A percentile compares a stretch with the other conserved stretches of the same genome.
phyloP scores from a whole-genome alignment of 345 rosid genomes.

The Populus deltoides region DNA sequence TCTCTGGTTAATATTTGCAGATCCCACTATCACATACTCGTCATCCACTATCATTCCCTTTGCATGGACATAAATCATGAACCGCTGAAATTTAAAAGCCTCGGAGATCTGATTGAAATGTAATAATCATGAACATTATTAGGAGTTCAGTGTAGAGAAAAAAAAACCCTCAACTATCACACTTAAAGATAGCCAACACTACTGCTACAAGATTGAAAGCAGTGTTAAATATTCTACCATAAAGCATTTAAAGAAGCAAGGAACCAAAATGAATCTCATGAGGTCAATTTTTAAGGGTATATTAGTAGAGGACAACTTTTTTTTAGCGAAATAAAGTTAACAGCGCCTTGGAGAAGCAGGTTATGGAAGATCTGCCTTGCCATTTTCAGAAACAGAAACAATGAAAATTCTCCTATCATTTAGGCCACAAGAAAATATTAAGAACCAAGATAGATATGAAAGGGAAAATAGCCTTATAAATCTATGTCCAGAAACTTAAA shows the following conservation, averaged over 20 bases:
- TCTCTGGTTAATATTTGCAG: constrained; percentile 95
- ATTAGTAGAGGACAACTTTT: not conserved
- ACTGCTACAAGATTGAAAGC: not conserved
- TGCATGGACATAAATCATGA: constrained; percentile 92
- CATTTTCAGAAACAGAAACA: not conserved
- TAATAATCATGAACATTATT: not conserved
- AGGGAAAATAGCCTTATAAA: not conserved
- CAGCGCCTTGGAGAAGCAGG: not conserved
- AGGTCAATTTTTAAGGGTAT: not conserved
- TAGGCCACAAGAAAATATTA: not conserved
- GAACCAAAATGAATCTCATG: not conserved
- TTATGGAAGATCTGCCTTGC: not conserved
- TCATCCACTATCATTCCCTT: constrained; percentile 95
- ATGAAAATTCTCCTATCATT: not conserved
- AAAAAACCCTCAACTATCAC: not conserved
- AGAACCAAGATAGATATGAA: not conserved
- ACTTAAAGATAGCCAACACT: not conserved
- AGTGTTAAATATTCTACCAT: not conserved
- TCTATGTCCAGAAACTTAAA: not conserved
- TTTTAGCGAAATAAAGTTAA: not conserved
- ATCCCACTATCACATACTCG: constrained; percentile 79
- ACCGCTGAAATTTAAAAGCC: constrained; percentile 35
- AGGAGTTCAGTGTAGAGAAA: constrained; percentile 1
- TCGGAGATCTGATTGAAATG: constrained; percentile 10
- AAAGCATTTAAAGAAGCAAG: not conserved